Conservation (phyloP, 148 eudicot genomes). For the Mesembryanthemum crystallinum region DNA sequence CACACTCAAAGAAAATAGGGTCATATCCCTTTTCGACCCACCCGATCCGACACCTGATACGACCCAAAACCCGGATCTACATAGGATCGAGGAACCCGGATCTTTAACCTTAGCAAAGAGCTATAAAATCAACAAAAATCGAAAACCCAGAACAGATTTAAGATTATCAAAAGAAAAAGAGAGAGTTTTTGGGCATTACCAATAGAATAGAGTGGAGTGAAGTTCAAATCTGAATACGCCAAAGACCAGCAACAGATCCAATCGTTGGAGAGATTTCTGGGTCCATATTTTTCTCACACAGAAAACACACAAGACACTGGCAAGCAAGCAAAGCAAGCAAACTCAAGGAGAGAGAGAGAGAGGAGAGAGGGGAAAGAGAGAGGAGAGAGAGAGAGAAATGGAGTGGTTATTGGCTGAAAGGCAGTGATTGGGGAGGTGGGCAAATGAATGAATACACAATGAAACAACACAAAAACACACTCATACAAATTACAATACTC, state of each 20-base stretch:
- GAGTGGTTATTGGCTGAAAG: slow-evolving; percentile 19
- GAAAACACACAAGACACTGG: slow-evolving; percentile 8
- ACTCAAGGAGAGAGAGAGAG: slow-evolving; percentile 1
- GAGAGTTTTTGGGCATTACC: slow-evolving; percentile 25
- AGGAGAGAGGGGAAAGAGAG: background rate
- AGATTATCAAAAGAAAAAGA: background rate
- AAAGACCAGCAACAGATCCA: slow-evolving; percentile 34
- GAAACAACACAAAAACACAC: too few relatives aligned
- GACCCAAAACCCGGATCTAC: slow-evolving; percentile 3
- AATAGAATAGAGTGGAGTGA: slow-evolving; percentile 16
- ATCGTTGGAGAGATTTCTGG: slow-evolving; percentile 17
- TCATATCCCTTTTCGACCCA: too few relatives aligned
- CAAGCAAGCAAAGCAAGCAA: slow-evolving; percentile 29
- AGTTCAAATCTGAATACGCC: slow-evolving; percentile 34
- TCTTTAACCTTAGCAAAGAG: background rate
- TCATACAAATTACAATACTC: too few relatives aligned
- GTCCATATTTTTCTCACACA: slow-evolving; percentile 16
- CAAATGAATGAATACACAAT: background rate
- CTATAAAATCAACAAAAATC: slow-evolving; percentile 23
- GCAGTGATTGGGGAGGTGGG: slow-evolving; percentile 3
- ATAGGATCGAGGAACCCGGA: too few relatives aligned
- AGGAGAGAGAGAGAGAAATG: slow-evolving; percentile 14
- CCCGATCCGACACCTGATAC: too few relatives aligned
- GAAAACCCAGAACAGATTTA: slow-evolving; percentile 19
- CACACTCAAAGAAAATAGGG: too few relatives aligned